A percentile compares a stretch with the other conserved stretches of the same genome.
Conservation (phyloP, 257 asterid species). For the Osmanthus fragrans region DNA sequence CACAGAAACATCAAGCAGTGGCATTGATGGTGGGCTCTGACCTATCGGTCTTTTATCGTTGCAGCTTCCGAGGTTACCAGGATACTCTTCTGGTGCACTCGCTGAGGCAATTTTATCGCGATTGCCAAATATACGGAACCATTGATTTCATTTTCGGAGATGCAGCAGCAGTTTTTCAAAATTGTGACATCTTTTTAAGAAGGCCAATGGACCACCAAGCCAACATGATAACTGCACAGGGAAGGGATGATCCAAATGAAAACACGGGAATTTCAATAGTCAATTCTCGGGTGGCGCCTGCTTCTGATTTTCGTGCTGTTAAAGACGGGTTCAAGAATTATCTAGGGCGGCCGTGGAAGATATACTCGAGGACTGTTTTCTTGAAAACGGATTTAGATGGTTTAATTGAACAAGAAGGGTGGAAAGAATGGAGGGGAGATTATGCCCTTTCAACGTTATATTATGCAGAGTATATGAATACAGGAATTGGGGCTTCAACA, state of each 20-base stretch:
- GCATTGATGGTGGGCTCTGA: slow-evolving; percentile 60
- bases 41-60: slow-evolving; percentile 51
- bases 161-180: slow-evolving; percentile 57
- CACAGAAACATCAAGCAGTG: slow-evolving; percentile 65
- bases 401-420: slow-evolving; percentile 49
- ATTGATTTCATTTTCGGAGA: slow-evolving; percentile 71
- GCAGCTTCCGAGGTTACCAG: slow-evolving; percentile 73
- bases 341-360: slow-evolving; percentile 70
- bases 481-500: slow-evolving; percentile 58
- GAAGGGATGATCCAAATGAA: slow-evolving; percentile 44
- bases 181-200: slow-evolving; percentile 54
- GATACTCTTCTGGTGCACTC: slow-evolving; percentile 67
- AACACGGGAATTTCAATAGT: slow-evolving; percentile 63
- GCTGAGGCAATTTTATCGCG: slow-evolving; percentile 64
- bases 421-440: slow-evolving; percentile 61
- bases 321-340: slow-evolving; percentile 42
- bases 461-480: slow-evolving; percentile 65
- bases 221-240: slow-evolving; percentile 73
- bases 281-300: slow-evolving; percentile 47
- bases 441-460: slow-evolving; percentile 62
- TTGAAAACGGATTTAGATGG: slow-evolving; percentile 59
- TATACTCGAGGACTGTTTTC: slow-evolving; percentile 56
- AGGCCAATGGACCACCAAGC: slow-evolving; percentile 55
- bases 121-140: slow-evolving; percentile 65
- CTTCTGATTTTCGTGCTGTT: slow-evolving; percentile 29